Percentiles rank a stretch among this genome's conserved stretches.
These are phyloP conservation scores for carrot (Daucus carota) DNA, from an alignment of 129 eudicot genomes.

Conservation along the genomic window DNA sequence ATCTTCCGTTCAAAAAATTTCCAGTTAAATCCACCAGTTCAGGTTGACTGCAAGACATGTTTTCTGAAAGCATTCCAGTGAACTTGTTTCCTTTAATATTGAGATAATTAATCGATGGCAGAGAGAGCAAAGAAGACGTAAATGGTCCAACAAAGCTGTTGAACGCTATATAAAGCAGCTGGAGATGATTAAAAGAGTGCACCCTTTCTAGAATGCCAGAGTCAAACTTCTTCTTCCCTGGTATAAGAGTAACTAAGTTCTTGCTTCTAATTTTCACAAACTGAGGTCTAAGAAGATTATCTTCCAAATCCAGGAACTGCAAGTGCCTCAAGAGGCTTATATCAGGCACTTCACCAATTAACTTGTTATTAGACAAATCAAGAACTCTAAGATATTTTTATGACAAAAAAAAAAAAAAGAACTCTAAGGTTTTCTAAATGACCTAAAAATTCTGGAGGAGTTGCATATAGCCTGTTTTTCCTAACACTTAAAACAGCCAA, in stretches of 20 bases:
- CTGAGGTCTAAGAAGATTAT: slow-evolving; percentile 55
- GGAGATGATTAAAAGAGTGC: slow-evolving; percentile 54
- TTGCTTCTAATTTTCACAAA: slow-evolving; percentile 48
- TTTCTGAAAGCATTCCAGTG: slow-evolving; percentile 64
- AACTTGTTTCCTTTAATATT: slow-evolving; percentile 58
- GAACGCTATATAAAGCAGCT: slow-evolving; percentile 52
- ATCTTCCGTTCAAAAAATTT: slow-evolving; percentile 62
- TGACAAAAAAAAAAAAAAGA: no score
- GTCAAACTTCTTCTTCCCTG: slow-evolving; percentile 58
- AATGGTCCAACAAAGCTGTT: slow-evolving; percentile 82
- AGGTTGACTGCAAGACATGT: slow-evolving; percentile 51
- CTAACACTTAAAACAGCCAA: slow-evolving; percentile 76
- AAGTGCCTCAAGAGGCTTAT: slow-evolving; percentile 47
- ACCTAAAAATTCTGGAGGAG: slow-evolving; percentile 53
- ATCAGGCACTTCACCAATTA: slow-evolving; percentile 64
- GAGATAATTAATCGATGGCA: slow-evolving; percentile 60
- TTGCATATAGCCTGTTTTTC: slow-evolving; percentile 52
- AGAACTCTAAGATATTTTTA: no score
- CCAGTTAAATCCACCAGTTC: slow-evolving; percentile 55
- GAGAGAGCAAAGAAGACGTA: slow-evolving; percentile 46
- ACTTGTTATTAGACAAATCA: slow-evolving; percentile 59
- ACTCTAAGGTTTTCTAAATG: slow-evolving; percentile 46
- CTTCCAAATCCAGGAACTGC: slow-evolving; percentile 56
- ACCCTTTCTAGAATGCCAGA: slow-evolving; percentile 45
- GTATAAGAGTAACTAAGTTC: slow-evolving; percentile 41